Percentiles rank a stretch among this genome's conserved stretches.
These are phyloP conservation scores for Opeltia flavorubescens DNA, from an alignment of 495 filamentous ascomycete genomes.

Conservation along the genomic window DNA sequence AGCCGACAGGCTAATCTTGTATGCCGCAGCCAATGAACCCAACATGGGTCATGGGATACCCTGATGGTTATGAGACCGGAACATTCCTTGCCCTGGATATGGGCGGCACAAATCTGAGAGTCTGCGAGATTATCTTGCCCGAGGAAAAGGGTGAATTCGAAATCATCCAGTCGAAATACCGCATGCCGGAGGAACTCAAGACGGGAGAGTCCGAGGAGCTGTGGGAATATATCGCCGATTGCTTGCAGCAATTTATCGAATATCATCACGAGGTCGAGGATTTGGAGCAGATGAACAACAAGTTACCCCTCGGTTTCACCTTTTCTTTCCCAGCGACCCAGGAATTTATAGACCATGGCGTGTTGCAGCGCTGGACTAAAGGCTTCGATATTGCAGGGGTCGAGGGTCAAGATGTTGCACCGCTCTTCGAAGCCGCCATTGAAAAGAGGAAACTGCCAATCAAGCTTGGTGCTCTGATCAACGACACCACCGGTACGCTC, in stretches of 20 bases:
- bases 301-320: constrained; percentile 84
- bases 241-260: constrained; percentile 89
- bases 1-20: constrained; percentile 13
- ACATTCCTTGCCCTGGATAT: constrained; percentile 92
- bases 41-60: constrained; percentile 93
- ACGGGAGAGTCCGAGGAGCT: constrained; percentile 81
- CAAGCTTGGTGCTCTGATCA: constrained; percentile 85
- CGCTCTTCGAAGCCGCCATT: constrained; percentile 76
- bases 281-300: constrained; percentile 38
- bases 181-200: constrained; percentile 91
- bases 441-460: constrained; percentile 76
- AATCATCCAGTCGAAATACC: constrained; percentile 97
- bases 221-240: constrained; percentile 97
- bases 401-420: constrained; percentile 88
- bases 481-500: constrained; percentile 98
- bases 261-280: constrained; percentile 65
- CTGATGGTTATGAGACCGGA: constrained; percentile 76
- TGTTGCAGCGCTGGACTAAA: constrained; percentile 97
- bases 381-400: constrained; percentile 96
- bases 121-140: constrained; percentile 88
- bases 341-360: constrained; percentile 89
- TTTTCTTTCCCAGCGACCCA: constrained; percentile 97
- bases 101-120: constrained; percentile 95
- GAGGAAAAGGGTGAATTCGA: constrained; percentile 92
- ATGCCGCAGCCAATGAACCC: constrained; percentile 82